Evolutionary conservation across 768 basidiomycete species (phyloP), one percentile per base, ranked within the genome.

Genomic region (Amanita rimosa): DNA sequence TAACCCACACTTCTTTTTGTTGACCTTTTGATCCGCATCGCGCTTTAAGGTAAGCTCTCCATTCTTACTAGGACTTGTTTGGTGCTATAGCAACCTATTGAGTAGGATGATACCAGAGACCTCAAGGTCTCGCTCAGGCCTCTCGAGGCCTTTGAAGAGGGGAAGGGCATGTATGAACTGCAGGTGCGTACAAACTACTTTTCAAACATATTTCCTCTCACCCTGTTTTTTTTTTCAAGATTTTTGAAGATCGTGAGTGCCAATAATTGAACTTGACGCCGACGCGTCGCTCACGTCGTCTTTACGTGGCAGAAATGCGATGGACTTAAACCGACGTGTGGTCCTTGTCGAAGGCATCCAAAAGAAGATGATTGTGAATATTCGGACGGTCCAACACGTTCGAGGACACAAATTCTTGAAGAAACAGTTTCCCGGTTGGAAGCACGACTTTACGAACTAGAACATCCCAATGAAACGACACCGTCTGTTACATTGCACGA

Each of bases 361-460:
- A 75, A 80, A 50, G 70, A 70, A 22, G 81, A 81, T 46, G 79
- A 79, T 26, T 86, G 84, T 60, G 83, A 85, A 63, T 86, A 84
- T 60, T 69, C 76, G 5, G 83, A 85, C 55, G 78, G 76, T 4
- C 72, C 72, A 27, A 73, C 73, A 37, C 73, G 78, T 50, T 78
- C 83, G 16, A 67, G 74, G 48, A 83, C 76, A 3, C 71, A 80
- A 55, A 66, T 70, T 4, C 62, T 85, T 16, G 80, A 83, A 58
- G 79, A 81, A 33, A 73, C 78, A 1, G 66, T 84, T 19, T 64
- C 70, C 0, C 67, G 74, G 26, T 63, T 85, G 31, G 74, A 75
- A 59, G 70, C 75, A 35, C 72, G 81, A 34, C 64, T 85, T 6
- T 66, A 67, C 42, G 78, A 81, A 52, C 62, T 79, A 24, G 78